phyloP scores from a whole-genome alignment of 2,329 filamentous ascomycete species.

The Fusarium liriodendri region DNA sequence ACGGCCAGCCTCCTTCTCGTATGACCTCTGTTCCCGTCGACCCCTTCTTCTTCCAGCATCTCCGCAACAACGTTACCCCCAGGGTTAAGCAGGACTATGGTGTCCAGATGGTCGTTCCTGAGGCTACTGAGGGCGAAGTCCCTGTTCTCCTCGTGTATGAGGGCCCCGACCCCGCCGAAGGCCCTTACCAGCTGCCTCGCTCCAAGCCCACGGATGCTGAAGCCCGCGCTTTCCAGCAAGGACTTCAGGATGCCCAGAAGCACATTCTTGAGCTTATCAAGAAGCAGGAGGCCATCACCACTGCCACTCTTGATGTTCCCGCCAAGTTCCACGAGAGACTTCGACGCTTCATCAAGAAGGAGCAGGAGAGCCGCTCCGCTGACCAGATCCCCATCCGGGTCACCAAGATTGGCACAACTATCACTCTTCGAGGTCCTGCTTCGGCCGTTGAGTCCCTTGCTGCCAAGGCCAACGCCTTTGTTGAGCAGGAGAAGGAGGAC shows the following conservation, averaged over 20 bases:
- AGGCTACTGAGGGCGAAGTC: constrained; percentile 66
- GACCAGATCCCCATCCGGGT: constrained; percentile 72
- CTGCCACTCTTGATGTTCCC: constrained; percentile 67
- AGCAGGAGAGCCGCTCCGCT: constrained; percentile 67
- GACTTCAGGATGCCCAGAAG: constrained; percentile 65
- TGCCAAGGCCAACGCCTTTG: constrained; percentile 79
- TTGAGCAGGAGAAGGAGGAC: constrained; percentile 89
- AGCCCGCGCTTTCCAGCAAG: constrained; percentile 64
- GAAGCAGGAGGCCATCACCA: constrained; percentile 67
- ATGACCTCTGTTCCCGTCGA: constrained; percentile 76
- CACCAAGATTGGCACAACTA: constrained; percentile 66
- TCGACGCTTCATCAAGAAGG: constrained; percentile 71
- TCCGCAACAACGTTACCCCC: constrained; percentile 72
- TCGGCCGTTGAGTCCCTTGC: constrained; percentile 78
- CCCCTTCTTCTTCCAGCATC: constrained; percentile 81
- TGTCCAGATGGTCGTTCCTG: constrained; percentile 79
- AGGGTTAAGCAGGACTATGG: constrained; percentile 75
- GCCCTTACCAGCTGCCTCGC: constrained; percentile 66
- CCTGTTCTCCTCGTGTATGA: constrained; percentile 82
- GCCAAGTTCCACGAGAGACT: constrained; percentile 73
- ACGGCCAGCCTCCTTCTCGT: constrained; percentile 78
- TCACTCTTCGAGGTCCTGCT: constrained; percentile 82
- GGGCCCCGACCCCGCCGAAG: constrained; percentile 62
- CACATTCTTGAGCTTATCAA: constrained; percentile 69
- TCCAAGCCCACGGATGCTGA: constrained; percentile 63